Conservation (phyloP, 225 moss, liverwort and hornwort genomes). For the Climacium dendroides region DNA sequence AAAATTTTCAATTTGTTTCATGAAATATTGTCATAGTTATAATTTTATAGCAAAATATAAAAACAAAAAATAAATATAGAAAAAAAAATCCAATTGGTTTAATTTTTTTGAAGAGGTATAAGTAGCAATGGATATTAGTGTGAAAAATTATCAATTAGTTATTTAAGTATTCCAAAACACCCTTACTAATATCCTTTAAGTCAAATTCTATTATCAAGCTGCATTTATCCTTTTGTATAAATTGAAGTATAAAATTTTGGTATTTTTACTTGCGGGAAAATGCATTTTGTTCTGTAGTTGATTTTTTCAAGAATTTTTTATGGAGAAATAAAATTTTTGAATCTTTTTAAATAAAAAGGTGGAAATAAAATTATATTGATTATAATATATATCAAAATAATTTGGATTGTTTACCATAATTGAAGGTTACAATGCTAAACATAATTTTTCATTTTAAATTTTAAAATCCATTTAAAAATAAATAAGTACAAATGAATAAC, state of each 20-base stretch:
- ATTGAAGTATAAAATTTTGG: neutral
- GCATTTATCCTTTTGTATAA: neutral
- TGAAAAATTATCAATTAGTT: neutral
- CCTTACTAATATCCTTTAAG: no score
- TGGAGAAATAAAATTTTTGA: neutral
- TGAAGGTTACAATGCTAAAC: neutral
- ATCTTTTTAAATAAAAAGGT: fast-evolving
- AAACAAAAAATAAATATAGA: no score
- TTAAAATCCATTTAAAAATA: fast-evolving
- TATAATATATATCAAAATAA: neutral
- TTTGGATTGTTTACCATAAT: neutral
- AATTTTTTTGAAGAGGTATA: fast-evolving
- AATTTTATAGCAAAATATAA: no score
- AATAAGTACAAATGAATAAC: no score
- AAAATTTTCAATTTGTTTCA: no score
- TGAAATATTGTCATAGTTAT: no score
- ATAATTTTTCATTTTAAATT: neutral
- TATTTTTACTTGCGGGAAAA: neutral
- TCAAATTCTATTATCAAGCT: neutral
- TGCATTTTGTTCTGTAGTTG: fast-evolving
- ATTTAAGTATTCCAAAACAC: neutral
- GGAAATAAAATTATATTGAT: neutral
- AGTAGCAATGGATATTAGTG: neutral
- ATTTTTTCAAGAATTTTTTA: neutral
- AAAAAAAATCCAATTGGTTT: no score